Conservation (phyloP, 2,329 filamentous ascomycete species). For the Bipolaris gigantea region DNA sequence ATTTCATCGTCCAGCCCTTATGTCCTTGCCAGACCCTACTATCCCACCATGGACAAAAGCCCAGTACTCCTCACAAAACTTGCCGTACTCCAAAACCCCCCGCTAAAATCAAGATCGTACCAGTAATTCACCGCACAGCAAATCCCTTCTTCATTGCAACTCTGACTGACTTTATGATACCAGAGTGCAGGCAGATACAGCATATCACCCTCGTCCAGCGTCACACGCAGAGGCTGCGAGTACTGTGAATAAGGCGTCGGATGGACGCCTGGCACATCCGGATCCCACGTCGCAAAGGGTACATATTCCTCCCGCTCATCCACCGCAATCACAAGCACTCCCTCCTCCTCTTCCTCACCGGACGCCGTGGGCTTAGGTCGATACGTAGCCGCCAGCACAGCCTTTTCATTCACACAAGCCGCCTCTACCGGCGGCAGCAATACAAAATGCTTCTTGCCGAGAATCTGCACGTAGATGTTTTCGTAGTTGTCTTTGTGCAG, state of each 20-base stretch:
- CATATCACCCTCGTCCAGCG: constrained; percentile 74
- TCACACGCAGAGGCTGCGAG: constrained; percentile 66
- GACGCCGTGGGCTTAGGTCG: constrained; percentile 6
- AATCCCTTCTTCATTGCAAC: constrained; percentile 67
- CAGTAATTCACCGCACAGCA: constrained; percentile 84
- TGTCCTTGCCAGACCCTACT: neutral
- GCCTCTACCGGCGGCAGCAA: constrained; percentile 72
- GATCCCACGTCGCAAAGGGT: constrained; percentile 76
- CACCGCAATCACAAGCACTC: constrained; percentile 34
- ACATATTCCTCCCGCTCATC: constrained; percentile 51
- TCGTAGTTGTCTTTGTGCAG: constrained; percentile 84
- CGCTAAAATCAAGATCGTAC: constrained; percentile 80
- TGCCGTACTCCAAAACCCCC: constrained; percentile 65
- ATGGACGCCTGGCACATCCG: constrained; percentile 55
- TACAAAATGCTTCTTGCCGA: constrained; percentile 73
- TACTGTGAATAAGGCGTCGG: constrained; percentile 62
- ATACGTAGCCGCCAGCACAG: constrained; percentile 63
- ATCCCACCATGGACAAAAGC: constrained; percentile 14
- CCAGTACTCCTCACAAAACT: constrained; percentile 53
- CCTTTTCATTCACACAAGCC: constrained; percentile 67
- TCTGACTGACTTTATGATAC: constrained; percentile 80
- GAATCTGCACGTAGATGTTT: constrained; percentile 78
- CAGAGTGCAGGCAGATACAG: constrained; percentile 80
- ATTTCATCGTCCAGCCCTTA: neutral
- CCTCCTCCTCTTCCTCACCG: constrained; percentile 17